These are phyloP conservation scores for Aspergillus pseudotamarii DNA, from an alignment of 2,329 filamentous ascomycete species.

Conservation along the genomic window DNA sequence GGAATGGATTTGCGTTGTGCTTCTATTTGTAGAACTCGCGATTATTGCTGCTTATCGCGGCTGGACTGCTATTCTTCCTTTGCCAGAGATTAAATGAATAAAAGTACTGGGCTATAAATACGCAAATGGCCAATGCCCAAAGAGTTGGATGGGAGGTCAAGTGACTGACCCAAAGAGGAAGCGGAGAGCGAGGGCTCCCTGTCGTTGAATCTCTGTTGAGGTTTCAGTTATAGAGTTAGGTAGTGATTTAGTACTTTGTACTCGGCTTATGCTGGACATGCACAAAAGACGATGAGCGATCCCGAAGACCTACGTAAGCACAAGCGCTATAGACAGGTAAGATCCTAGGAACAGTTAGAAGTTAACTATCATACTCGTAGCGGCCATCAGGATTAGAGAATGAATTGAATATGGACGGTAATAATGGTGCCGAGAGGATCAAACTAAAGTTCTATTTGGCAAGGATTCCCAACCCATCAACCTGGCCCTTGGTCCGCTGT, in stretches of 20 bases:
- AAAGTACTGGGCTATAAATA: not conserved
- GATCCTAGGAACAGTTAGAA: not conserved
- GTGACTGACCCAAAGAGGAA: not conserved
- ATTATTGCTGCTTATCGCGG: not conserved
- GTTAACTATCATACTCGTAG: not conserved
- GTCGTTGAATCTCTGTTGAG: constrained; percentile 1
- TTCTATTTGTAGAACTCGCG: constrained; percentile 1
- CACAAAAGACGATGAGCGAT: not conserved
- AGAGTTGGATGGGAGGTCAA: not conserved
- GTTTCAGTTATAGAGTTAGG: not conserved
- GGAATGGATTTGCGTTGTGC: not conserved
- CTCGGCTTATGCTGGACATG: not conserved
- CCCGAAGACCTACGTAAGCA: not conserved
- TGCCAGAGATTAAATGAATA: not conserved
- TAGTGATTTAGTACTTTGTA: not conserved
- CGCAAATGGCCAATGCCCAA: not conserved
- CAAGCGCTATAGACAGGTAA: not conserved
- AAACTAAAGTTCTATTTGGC: constrained; percentile 5
- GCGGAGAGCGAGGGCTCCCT: not conserved
- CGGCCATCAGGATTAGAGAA: not conserved
- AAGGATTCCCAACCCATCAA: constrained; percentile 21
- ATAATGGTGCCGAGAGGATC: not conserved
- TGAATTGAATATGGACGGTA: no score
- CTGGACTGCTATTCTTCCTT: not conserved
- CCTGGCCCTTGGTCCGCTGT: constrained; percentile 17